These are phyloP conservation scores for Botrytis paeoniae DNA, from an alignment of 2,329 filamentous ascomycete genomes.

Conservation along the genomic window DNA sequence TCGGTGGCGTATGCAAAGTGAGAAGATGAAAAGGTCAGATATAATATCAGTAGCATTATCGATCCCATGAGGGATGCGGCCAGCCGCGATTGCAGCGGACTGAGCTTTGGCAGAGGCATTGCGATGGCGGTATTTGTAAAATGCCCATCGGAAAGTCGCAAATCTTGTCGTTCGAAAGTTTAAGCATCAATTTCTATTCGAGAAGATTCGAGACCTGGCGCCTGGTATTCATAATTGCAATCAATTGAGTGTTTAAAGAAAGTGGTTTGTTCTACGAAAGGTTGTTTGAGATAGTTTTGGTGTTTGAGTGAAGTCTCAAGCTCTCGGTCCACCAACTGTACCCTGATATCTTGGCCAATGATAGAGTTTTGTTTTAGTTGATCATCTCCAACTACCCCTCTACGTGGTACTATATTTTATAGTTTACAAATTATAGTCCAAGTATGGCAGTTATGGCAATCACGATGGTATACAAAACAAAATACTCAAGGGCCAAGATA, in stretches of 20 bases:
- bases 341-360: conserved; percentile 14
- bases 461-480: not conserved
- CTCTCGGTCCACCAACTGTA: conserved; percentile 9
- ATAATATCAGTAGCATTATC: conserved; percentile 57
- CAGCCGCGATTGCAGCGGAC: conserved; percentile 69
- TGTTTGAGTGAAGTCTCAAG: conserved; percentile 20
- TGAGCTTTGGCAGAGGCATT: conserved; percentile 49
- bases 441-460: conserved; percentile 4
- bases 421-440: not conserved
- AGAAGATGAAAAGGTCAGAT: conserved; percentile 57
- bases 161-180: not conserved
- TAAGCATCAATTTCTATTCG: conserved; percentile 9
- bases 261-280: not conserved
- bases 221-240: conserved; percentile 4
- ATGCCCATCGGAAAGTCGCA: conserved; percentile 17
- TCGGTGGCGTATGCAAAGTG: conserved; percentile 63
- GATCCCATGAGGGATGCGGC: conserved; percentile 63
- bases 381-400: not conserved
- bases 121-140: conserved; percentile 9
- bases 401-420: not conserved
- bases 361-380: conserved; percentile 10
- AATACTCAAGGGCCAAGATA: not conserved
- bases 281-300: conserved; percentile 1
- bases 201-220: not conserved
- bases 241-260: not conserved